A percentile compares a stretch with the other conserved stretches of the same genome.
Evolutionary conservation across 192 early-diverging fungal genomes (phyloP).

Genomic region (Phycomyces nitens): DNA sequence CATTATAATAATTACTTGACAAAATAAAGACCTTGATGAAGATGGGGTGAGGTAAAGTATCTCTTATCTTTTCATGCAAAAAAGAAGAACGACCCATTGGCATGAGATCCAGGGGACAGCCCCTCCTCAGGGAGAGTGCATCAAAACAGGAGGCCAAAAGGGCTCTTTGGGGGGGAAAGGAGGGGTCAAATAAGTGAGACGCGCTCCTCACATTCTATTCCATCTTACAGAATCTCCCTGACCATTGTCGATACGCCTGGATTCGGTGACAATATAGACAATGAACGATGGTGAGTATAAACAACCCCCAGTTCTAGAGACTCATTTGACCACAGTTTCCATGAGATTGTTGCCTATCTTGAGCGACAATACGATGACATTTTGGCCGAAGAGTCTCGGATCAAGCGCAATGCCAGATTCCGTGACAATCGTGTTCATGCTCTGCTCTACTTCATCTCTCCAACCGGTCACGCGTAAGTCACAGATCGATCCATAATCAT

Average conservation of each 20-base stretch:
- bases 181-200: not conserved
- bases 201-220: constrained; percentile 1
- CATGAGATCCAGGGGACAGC: not conserved
- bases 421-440: constrained; percentile 96
- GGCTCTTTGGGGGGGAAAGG: not conserved
- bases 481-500: not conserved
- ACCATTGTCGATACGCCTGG: constrained; percentile 98
- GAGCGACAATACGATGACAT: constrained; percentile 94
- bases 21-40: constrained; percentile 82
- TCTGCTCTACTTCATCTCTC: constrained; percentile 95
- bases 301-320: too few relatives aligned
- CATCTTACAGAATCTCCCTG: constrained; percentile 64
- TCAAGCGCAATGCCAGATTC: constrained; percentile 85
- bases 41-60: constrained; percentile 71
- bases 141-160: constrained; percentile 2
- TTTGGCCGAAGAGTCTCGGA: constrained; percentile 82
- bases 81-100: not conserved
- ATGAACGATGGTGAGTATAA: constrained; percentile 74
- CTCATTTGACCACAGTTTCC: constrained; percentile 56
- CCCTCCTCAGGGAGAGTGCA: not conserved
- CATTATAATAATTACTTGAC: not conserved
- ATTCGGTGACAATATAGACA: constrained; percentile 96
- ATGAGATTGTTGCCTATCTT: constrained; percentile 89
- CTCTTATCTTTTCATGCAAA: not conserved
- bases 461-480: constrained; percentile 85